A percentile compares a stretch with the other conserved stretches of the same genome.
Conservation (phyloP, 768 basidiomycete species). For the Hygrocybe punicea region DNA sequence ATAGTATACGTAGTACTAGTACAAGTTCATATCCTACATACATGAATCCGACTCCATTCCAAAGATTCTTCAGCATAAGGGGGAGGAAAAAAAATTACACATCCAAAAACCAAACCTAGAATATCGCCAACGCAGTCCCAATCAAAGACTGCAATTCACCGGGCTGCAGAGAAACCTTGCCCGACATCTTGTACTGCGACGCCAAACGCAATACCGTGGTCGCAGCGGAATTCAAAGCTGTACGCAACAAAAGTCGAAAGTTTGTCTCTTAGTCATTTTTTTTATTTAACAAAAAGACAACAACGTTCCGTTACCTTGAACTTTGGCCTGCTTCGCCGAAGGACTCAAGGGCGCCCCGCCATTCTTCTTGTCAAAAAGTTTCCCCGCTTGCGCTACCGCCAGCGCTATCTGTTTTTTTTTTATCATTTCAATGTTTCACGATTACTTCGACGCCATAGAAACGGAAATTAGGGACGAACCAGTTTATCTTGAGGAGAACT, state of each 20-base stretch:
- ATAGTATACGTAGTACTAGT: too few species aligned
- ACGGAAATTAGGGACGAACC: neutral
- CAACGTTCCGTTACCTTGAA: neutral
- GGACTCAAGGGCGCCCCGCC: neutral
- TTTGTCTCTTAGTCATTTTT: too few species aligned
- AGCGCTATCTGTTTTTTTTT: neutral
- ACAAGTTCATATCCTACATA: too few species aligned
- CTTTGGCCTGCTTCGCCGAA: neutral
- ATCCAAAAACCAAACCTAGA: neutral
- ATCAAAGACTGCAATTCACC: slow-evolving; percentile 1
- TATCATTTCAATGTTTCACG: too few species aligned
- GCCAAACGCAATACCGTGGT: neutral
- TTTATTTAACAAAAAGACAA: neutral
- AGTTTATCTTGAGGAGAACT: slow-evolving; percentile 2
- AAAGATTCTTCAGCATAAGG: too few species aligned
- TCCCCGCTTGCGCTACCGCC: slow-evolving; percentile 1
- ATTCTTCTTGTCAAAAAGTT: slow-evolving; percentile 4
- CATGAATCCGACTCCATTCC: too few species aligned
- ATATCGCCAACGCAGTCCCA: neutral
- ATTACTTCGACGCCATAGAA: too few species aligned
- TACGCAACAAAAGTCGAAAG: neutral
- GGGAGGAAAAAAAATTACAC: too few species aligned
- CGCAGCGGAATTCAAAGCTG: slow-evolving; percentile 1
- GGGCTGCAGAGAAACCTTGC: neutral
- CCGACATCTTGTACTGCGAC: slow-evolving; percentile 1